Conservation (phyloP, 2,329 filamentous ascomycete genomes). For the Cladobotryum protrusum region DNA sequence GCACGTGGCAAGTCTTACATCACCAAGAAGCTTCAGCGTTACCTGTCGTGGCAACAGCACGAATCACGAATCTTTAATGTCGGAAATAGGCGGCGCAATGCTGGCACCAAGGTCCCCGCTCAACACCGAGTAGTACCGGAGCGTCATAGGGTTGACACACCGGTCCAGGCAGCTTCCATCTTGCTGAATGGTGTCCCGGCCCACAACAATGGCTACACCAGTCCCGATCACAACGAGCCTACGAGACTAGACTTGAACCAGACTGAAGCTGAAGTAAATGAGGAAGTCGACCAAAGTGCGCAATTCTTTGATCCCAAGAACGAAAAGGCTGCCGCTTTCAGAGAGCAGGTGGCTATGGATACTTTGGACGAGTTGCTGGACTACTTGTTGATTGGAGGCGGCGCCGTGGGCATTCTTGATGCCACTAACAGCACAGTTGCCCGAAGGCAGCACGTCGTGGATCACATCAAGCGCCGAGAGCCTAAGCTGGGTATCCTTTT, state of each 20-base stretch:
- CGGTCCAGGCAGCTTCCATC: conserved; percentile 50
- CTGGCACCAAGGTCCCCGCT: conserved; percentile 45
- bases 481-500: conserved; percentile 89
- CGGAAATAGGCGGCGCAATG: conserved; percentile 79
- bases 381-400: conserved; percentile 75
- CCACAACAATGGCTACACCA: conserved; percentile 21
- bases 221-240: conserved; percentile 30
- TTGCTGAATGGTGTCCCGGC: conserved; percentile 48
- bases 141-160: conserved; percentile 35
- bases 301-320: conserved; percentile 93
- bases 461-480: conserved; percentile 74
- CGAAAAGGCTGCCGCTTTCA: conserved; percentile 68
- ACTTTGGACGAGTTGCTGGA: conserved; percentile 89
- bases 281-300: conserved; percentile 76
- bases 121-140: conserved; percentile 28
- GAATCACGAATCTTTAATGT: conserved; percentile 97
- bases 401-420: conserved; percentile 90
- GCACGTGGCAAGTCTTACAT: conserved; percentile 97
- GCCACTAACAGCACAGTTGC: conserved; percentile 94
- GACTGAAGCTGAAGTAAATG: conserved; percentile 20
- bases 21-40: conserved; percentile 94
- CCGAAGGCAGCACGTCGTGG: conserved; percentile 75
- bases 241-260: conserved; percentile 32
- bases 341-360: conserved; percentile 87
- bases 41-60: conserved; percentile 95